Conservation (phyloP, 1,284 basidiomycete species). For the Uromyces viciae-fabae region DNA sequence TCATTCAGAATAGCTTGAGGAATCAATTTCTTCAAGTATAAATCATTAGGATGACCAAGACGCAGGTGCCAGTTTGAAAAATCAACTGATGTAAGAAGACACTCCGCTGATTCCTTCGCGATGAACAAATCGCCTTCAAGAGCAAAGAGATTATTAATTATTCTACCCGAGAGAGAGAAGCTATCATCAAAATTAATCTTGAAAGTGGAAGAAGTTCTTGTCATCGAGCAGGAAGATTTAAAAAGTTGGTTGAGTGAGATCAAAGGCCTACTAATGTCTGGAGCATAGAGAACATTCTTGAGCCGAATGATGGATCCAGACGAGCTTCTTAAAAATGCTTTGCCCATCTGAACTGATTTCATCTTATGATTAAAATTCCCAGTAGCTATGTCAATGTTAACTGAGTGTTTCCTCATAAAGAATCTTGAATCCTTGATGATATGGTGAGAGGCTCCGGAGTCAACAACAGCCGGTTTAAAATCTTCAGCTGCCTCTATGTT, state of each 20-base stretch:
- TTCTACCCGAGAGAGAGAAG: not conserved
- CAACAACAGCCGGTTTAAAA: too few species aligned
- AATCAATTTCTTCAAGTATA: not conserved
- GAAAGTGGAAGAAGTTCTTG: not conserved
- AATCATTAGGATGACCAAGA: not conserved
- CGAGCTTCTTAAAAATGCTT: too few species aligned
- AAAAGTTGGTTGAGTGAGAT: not conserved
- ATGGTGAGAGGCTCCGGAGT: too few species aligned
- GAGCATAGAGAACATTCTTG: not conserved
- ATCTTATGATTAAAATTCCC: too few species aligned
- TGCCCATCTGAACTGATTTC: too few species aligned
- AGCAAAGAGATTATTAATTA: not conserved
- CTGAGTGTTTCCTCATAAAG: too few species aligned
- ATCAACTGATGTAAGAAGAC: not conserved
- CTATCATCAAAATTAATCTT: not conserved
- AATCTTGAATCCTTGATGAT: too few species aligned
- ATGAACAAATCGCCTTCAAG: not conserved
- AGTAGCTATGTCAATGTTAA: too few species aligned
- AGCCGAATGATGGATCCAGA: too few species aligned
- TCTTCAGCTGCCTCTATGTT: too few species aligned
- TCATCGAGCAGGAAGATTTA: not conserved
- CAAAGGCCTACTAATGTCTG: not conserved
- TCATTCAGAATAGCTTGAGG: not conserved
- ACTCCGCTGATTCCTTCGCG: not conserved
- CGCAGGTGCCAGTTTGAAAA: not conserved